These are phyloP conservation scores for Termitomyces sp. DNA, from an alignment of 768 basidiomycete genomes.

Conservation along the genomic window DNA sequence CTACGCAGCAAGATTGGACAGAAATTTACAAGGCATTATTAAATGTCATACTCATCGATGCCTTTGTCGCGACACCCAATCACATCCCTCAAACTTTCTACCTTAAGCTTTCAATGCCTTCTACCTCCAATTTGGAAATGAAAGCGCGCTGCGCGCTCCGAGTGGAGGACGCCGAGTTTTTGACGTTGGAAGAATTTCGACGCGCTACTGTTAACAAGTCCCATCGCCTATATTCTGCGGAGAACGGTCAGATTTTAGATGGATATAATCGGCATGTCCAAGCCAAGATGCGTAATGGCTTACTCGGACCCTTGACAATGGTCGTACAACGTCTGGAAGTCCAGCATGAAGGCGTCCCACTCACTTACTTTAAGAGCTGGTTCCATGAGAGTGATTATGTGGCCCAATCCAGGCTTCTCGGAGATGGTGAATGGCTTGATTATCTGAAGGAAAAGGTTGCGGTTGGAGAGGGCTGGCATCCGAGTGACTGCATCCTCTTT, in stretches of 20 bases:
- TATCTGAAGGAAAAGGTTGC: constrained; percentile 7
- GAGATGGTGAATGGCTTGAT: constrained; percentile 1
- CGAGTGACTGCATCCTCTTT: background rate
- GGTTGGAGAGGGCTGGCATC: background rate
- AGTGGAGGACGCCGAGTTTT: constrained; percentile 2
- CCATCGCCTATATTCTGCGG: background rate
- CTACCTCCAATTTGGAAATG: background rate
- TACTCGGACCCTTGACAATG: background rate
- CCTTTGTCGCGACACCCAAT: background rate
- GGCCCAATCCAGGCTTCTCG: background rate
- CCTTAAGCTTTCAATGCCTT: constrained; percentile 5
- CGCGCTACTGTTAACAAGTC: constrained; percentile 10
- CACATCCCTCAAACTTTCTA: constrained; percentile 1
- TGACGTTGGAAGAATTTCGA: constrained; percentile 6
- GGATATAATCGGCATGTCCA: constrained; percentile 1
- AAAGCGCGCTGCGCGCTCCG: constrained; percentile 1
- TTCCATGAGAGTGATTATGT: background rate
- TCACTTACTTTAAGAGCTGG: constrained; percentile 8
- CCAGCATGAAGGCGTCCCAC: background rate
- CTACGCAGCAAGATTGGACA: constrained; percentile 5
- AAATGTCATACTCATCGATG: background rate
- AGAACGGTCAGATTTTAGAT: constrained; percentile 6
- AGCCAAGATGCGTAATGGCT: background rate
- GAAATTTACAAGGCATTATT: constrained; percentile 1
- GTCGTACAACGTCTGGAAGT: constrained; percentile 8